These are phyloP conservation scores for Persicaria tinctoria DNA, from an alignment of 148 eudicot species.

Conservation along the genomic window DNA sequence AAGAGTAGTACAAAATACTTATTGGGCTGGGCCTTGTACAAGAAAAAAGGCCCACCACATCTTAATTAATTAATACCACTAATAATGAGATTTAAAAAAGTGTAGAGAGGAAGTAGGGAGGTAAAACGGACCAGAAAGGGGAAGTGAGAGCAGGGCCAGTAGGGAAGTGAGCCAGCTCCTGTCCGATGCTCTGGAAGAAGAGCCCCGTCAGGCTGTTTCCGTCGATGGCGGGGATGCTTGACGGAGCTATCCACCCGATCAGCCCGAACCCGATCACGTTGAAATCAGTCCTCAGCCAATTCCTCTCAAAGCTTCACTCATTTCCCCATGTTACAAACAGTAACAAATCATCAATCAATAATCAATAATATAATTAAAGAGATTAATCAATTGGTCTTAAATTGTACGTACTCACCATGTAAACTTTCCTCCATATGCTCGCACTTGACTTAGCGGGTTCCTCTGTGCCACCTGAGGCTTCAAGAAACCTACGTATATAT, in stretches of 20 bases:
- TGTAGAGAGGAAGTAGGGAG: no score
- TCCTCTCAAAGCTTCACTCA: conserved; percentile 52
- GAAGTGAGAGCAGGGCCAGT: conserved; percentile 76
- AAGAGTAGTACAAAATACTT: neutral
- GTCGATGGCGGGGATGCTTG: conserved; percentile 77
- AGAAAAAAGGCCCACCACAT: neutral
- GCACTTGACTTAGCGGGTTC: conserved; percentile 56
- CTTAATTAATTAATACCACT: neutral
- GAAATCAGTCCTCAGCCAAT: conserved; percentile 78
- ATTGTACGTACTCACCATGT: conserved; percentile 55
- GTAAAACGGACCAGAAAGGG: conserved; percentile 59
- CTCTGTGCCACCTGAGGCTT: conserved; percentile 46
- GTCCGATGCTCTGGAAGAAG: conserved; percentile 80
- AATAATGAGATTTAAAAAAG: neutral
- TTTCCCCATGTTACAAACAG: no score
- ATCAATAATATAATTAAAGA: neutral
- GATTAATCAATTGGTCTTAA: no score
- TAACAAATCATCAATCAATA: neutral
- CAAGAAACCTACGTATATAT: conserved; percentile 42
- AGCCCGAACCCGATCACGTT: conserved; percentile 97
- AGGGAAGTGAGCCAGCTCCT: conserved; percentile 90
- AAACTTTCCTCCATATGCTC: conserved; percentile 51
- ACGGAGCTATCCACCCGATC: conserved; percentile 98
- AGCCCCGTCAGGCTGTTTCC: conserved; percentile 86
- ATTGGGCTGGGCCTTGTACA: conserved; percentile 3